Conservation (phyloP, 768 basidiomycete species). For the Aureoboletus auriporus region DNA sequence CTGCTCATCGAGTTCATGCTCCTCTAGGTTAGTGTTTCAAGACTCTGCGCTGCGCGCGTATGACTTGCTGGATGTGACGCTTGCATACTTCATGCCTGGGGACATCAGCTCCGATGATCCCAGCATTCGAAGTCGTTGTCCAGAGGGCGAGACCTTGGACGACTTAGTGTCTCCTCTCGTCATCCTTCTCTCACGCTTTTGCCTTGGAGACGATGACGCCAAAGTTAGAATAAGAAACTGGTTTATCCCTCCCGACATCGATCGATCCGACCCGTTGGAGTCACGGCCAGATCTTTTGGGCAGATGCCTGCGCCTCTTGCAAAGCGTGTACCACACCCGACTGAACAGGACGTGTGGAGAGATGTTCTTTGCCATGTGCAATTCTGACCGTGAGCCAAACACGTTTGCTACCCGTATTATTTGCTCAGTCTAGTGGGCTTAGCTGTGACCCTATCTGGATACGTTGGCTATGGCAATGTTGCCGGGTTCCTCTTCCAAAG, state of each 20-base stretch:
- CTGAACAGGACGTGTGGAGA: slow-evolving; percentile 81
- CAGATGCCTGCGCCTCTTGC: slow-evolving; percentile 71
- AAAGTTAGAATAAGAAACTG: slow-evolving; percentile 56
- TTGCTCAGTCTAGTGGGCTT: slow-evolving; percentile 1
- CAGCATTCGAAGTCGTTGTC: slow-evolving; percentile 45
- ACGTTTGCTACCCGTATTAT: background rate
- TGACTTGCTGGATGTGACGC: slow-evolving; percentile 60
- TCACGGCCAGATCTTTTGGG: slow-evolving; percentile 71
- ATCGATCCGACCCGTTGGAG: slow-evolving; percentile 76
- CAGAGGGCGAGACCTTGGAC: slow-evolving; percentile 57
- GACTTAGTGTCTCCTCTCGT: slow-evolving; percentile 75
- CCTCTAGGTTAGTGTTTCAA: slow-evolving; percentile 23
- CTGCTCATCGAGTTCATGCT: slow-evolving; percentile 43
- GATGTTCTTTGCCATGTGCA: slow-evolving; percentile 79
- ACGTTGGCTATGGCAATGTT: slow-evolving; percentile 93
- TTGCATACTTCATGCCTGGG: slow-evolving; percentile 64
- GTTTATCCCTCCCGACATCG: slow-evolving; percentile 75
- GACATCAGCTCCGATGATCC: slow-evolving; percentile 59
- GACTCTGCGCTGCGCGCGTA: slow-evolving; percentile 63
- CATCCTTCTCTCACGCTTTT: slow-evolving; percentile 69
- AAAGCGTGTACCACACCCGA: slow-evolving; percentile 66
- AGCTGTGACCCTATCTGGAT: slow-evolving; percentile 71
- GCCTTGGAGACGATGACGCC: slow-evolving; percentile 56
- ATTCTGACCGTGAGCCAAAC: slow-evolving; percentile 56
- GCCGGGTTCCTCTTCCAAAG: slow-evolving; percentile 93